A percentile compares a stretch with the other conserved stretches of the same genome.
These are phyloP conservation scores for Onygenales sp. DNA, from an alignment of 2,329 filamentous ascomycete species.

Conservation along the genomic window DNA sequence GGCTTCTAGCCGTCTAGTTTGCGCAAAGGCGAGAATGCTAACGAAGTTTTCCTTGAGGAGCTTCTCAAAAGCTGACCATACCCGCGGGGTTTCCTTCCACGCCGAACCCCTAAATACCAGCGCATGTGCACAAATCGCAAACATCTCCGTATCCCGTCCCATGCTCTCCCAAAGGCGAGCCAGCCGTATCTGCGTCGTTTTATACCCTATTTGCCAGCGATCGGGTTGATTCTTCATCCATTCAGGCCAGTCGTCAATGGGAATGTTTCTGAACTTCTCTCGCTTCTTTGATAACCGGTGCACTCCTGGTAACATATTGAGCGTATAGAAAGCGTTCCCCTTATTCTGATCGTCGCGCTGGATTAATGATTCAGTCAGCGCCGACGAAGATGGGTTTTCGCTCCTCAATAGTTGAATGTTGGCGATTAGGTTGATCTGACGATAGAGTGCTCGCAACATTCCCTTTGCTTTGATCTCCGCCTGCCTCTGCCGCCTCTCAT, in stretches of 20 bases:
- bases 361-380: neutral
- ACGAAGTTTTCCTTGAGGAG: neutral
- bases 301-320: neutral
- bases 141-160: neutral
- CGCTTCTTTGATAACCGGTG: neutral
- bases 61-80: neutral
- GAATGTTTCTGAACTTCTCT: neutral
- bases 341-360: neutral
- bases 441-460: neutral
- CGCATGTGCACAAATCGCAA: neutral
- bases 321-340: neutral
- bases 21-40: neutral
- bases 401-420: neutral
- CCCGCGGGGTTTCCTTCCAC: neutral
- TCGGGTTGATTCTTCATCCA: neutral
- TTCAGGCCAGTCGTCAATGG: neutral
- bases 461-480: neutral
- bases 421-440: neutral
- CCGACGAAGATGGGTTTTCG: neutral
- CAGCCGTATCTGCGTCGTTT: neutral
- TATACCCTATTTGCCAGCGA: neutral
- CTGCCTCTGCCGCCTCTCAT: neutral
- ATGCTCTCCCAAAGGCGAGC: neutral
- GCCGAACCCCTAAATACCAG: neutral
- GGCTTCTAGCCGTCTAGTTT: neutral